Evolutionary conservation across 2,329 filamentous ascomycete species (phyloP), one percentile per base, ranked within the genome.

Genomic region (Botrytis pseudocinerea): DNA sequence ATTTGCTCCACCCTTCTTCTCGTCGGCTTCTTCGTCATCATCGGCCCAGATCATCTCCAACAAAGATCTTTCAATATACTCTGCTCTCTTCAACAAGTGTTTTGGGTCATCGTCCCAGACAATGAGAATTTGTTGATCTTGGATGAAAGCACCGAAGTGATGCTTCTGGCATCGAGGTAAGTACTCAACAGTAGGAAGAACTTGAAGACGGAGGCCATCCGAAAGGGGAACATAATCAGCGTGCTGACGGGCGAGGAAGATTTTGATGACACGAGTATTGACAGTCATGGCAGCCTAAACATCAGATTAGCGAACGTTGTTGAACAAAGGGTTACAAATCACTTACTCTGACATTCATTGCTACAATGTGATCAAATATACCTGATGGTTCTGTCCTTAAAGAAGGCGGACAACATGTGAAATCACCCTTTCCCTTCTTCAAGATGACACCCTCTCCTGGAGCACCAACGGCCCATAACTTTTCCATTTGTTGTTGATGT

Each of bases 81-180:
- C 82, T 0, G 85, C 87, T 59, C 89, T 84, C 22, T 83, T 81
- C 18, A 90, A 81, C 25, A 90, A 80, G 73, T 86, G 85, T 75
- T 86, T 85, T 22, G 89, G 87, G 59, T 90, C 85, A 76, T 91
- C 89, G 61, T 90, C 89, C 89, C 89, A 91, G 38, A 90, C 87
- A 8, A 90, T 83, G n/a, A 91, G 80, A 57, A 90, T 83, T 61
- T 84, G 83, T n/a, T 84, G 82, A 75, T 90, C 87, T 74, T 86
- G 84, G 69, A 91, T 87, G 79, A 91, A 91, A 14, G 89, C 89
- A n/a, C 87, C 89, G 77, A 89, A 90, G 74, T 91, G 89, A 80
- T 90, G 88, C 79, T 90, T 89, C 78, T 90, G 86, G 76, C 88
- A 91, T 38, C 83, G 81, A 0, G 88, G 87, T 7, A 92, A 82